Evolutionary conservation across 768 basidiomycete genomes (phyloP), one percentile per base, ranked within the genome.

Genomic region (Agrocybe chaxingu): DNA sequence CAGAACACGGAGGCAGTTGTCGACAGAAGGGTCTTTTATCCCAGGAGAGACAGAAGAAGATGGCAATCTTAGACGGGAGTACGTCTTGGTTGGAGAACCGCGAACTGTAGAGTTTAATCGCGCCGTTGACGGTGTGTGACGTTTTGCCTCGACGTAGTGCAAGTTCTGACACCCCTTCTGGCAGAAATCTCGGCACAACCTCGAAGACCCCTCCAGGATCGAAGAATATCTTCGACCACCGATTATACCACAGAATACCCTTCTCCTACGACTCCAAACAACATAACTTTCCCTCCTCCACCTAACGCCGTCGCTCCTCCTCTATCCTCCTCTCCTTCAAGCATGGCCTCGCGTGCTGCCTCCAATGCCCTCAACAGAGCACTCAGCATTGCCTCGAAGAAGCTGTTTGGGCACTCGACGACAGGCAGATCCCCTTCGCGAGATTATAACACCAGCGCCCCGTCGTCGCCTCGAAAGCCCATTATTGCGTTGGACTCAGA

Each of bases 21-120:
- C 77, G 7, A 76, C 81, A 0, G 80, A 83, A 36, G 82, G 77
- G 1, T 89, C 88, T 0, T 66, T 80, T 50, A 90, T 90, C 45
- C 89, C 89, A 8, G 89, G 89, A 3, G 89, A 92, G 64, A 87
- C 85, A 0, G 89, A 91, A 60, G 89, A 92, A 62, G 89, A 91
- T 61, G 87, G 87, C 0, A 72, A 85, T 44, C 74, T 92, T 43
- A 78, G 87, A 46, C 79, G 84, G 54, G 96, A 98, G 61, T 99
- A 99, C 59, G 96, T 98, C 0, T 80, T 99, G 1, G 90, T 98
- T 1, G 94, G 88, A 38, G 93, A 99, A 66, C 82, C 80, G 47
- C 78, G 86, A 44, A 90, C 90, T 1, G 89, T 98, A 2, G 95
- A 98, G 64, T 92, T 98, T 65, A 92, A 92, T 64, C 82, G 84